Evolutionary conservation across 2,329 filamentous ascomycete genomes (phyloP).

Genomic region (Fusarium siculi): DNA sequence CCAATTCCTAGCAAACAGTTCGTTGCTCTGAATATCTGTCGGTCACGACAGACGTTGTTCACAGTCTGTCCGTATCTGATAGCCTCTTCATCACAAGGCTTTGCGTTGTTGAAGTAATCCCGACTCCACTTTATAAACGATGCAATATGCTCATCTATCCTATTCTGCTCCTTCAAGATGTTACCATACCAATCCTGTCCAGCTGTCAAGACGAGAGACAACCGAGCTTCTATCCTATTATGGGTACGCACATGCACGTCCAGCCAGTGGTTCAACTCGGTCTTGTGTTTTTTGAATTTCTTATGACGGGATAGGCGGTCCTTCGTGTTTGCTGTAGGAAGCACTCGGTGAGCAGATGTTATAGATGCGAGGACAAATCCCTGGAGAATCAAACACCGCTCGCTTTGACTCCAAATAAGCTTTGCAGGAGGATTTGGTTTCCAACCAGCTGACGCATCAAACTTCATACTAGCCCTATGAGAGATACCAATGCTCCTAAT

Average conservation of each 20-base stretch:
- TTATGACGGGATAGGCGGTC: not conserved
- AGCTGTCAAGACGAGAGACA: not conserved
- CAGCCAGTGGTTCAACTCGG: not conserved
- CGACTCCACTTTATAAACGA: not conserved
- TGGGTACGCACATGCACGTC: not conserved
- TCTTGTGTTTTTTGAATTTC: not conserved
- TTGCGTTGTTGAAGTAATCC: not conserved
- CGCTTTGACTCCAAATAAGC: not conserved
- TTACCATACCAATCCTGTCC: not conserved
- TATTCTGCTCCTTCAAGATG: not conserved
- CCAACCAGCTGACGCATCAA: not conserved
- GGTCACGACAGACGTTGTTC: not conserved
- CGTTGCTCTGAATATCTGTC: not conserved
- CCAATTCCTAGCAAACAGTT: not conserved
- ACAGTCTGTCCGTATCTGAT: not conserved
- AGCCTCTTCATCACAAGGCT: not conserved
- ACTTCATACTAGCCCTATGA: not conserved
- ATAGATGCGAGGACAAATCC: not conserved
- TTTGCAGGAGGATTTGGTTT: not conserved
- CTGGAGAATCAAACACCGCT: not conserved
- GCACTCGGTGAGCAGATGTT: not conserved
- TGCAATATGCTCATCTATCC: not conserved
- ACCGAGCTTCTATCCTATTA: not conserved
- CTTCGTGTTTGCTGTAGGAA: not conserved
- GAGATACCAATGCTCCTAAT: not conserved